phyloP scores from a whole-genome alignment of 768 basidiomycete species.

The Mycena haematopus region DNA sequence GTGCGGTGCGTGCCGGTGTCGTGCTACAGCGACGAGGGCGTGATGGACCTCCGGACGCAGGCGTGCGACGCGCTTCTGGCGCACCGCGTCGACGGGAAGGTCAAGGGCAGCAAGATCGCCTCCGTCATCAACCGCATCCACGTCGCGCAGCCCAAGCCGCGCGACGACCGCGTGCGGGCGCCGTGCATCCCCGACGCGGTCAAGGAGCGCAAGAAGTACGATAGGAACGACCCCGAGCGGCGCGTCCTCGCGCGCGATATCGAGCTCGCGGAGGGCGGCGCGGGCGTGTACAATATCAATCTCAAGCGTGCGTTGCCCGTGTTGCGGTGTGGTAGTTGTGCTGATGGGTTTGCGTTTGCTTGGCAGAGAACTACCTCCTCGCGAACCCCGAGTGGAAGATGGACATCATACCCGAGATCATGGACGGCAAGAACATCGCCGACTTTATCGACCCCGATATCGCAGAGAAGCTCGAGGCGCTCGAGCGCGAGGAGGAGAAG shows the following conservation, averaged over 20 bases:
- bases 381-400: constrained; percentile 93
- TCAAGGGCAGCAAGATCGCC: constrained; percentile 93
- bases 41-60: constrained; percentile 94
- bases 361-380: constrained; percentile 87
- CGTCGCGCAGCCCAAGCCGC: constrained; percentile 87
- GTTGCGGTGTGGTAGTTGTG: neutral
- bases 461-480: constrained; percentile 92
- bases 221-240: constrained; percentile 86
- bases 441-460: constrained; percentile 99
- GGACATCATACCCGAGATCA: constrained; percentile 97
- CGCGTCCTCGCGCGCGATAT: constrained; percentile 76
- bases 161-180: constrained; percentile 88
- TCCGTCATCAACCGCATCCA: constrained; percentile 94
- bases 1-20: constrained; percentile 86
- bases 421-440: constrained; percentile 98
- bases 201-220: constrained; percentile 79
- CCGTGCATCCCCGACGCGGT: constrained; percentile 91
- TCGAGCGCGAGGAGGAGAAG: constrained; percentile 95
- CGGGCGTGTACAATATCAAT: constrained; percentile 92
- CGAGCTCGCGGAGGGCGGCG: constrained; percentile 86
- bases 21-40: constrained; percentile 95
- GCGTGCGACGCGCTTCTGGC: constrained; percentile 96
- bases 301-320: constrained; percentile 71
- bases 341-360: neutral
- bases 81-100: constrained; percentile 91